A percentile compares a stretch with the other conserved stretches of the same genome.
Conservation (phyloP, 176 grass and related monocot species). For the Zizania latifolia region DNA sequence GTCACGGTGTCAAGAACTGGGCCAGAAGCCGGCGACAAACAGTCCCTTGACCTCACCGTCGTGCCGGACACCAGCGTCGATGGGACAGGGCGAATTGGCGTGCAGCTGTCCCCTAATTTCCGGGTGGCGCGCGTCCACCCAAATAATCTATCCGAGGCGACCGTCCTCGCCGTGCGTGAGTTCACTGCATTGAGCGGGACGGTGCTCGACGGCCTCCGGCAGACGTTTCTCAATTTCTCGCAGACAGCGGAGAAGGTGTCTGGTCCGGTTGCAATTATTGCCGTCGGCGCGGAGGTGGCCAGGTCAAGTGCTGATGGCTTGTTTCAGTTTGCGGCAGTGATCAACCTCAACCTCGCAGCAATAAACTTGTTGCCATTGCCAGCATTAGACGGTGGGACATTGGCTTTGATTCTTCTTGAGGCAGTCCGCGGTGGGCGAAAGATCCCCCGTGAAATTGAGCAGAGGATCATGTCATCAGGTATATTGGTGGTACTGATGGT, state of each 20-base stretch:
- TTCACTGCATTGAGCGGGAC: constrained; percentile 45
- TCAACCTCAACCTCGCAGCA: constrained; percentile 86
- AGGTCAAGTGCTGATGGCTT: constrained; percentile 64
- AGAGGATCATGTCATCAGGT: constrained; percentile 84
- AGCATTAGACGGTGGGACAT: constrained; percentile 63
- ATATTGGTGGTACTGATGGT: constrained; percentile 86
- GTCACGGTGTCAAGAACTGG: constrained; percentile 49
- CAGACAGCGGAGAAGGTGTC: constrained; percentile 80
- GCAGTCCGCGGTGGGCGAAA: constrained; percentile 78
- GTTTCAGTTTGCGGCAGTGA: constrained; percentile 86
- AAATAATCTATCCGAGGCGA: constrained; percentile 45
- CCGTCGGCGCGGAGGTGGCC: constrained; percentile 75
- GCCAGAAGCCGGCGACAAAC: background rate
- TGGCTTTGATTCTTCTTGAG: constrained; percentile 81
- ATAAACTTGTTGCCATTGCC: constrained; percentile 82
- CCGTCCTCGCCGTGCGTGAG: constrained; percentile 52
- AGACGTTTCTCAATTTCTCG: constrained; percentile 85
- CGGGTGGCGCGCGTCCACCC: constrained; percentile 48
- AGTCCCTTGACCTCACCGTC: constrained; percentile 47
- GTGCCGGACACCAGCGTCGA: constrained; percentile 70
- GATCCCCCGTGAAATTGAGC: constrained; percentile 88
- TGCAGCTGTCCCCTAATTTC: constrained; percentile 77
- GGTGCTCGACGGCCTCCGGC: constrained; percentile 78
- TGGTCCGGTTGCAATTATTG: constrained; percentile 82
- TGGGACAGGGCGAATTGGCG: constrained; percentile 66